Evolutionary conservation across 179 eudicot species (phyloP).

Genomic region (Corrigiola litoralis): DNA sequence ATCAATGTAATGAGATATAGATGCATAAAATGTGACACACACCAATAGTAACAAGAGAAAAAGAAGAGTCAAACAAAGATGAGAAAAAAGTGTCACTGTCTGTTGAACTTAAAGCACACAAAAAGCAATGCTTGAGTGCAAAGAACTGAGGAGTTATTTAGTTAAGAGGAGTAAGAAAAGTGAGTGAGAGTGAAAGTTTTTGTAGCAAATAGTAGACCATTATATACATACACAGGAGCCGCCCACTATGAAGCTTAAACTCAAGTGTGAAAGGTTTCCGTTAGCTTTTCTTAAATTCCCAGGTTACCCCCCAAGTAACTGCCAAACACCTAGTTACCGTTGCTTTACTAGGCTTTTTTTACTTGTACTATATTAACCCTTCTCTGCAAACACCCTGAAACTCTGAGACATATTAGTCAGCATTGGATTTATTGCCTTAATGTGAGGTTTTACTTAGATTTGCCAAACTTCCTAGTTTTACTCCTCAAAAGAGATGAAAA

Average conservation of each 20-base stretch:
- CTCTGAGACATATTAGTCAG: neutral
- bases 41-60: neutral
- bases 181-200: neutral
- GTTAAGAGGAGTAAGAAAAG: conserved; percentile 2
- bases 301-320: conserved; percentile 57
- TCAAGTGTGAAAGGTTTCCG: conserved; percentile 44
- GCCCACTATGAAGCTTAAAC: too few relatives aligned
- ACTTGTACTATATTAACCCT: neutral
- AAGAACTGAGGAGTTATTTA: conserved; percentile 7
- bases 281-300: conserved; percentile 43
- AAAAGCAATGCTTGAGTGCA: neutral
- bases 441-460: neutral
- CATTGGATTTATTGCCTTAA: neutral
- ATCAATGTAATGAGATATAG: neutral
- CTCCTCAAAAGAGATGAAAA: conserved; percentile 23
- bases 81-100: neutral
- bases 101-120: neutral
- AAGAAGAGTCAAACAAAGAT: neutral
- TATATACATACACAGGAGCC: conserved; percentile 15
- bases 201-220: conserved; percentile 2
- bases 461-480: conserved; percentile 12
- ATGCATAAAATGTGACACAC: neutral
- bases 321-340: conserved; percentile 77
- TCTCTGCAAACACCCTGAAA: neutral
- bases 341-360: conserved; percentile 16